Conservation (phyloP, 2,329 filamentous ascomycete species). For the Trichoderma atrobrunneum region DNA sequence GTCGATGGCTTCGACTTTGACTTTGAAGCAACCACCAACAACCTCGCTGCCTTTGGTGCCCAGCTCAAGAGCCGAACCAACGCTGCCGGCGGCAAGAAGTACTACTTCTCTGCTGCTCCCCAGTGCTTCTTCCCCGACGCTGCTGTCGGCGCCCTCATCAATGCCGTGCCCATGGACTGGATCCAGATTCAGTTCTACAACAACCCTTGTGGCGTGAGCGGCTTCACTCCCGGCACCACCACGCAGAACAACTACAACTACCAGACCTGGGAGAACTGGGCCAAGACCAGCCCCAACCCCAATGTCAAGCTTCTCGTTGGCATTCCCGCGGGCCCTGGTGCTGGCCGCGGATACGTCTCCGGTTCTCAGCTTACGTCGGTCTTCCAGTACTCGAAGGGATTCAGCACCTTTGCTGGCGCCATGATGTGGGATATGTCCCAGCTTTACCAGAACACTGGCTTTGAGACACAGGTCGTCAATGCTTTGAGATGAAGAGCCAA, state of each 20-base stretch:
- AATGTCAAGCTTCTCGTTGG: constrained; percentile 62
- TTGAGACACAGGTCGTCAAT: constrained; percentile 45
- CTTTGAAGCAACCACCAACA: constrained; percentile 59
- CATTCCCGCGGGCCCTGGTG: constrained; percentile 53
- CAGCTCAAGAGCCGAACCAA: constrained; percentile 57
- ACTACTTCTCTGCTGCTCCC: constrained; percentile 62
- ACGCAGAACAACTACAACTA: constrained; percentile 60
- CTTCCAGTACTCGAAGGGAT: constrained; percentile 53
- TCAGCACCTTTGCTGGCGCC: constrained; percentile 61
- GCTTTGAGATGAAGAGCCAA: constrained; percentile 29
- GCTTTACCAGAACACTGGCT: constrained; percentile 56
- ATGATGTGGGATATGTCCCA: constrained; percentile 70
- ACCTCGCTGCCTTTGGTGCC: constrained; percentile 60
- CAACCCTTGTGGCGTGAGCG: constrained; percentile 61
- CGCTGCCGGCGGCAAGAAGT: constrained; percentile 52
- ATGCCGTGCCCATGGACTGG: constrained; percentile 56
- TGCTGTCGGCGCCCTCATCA: constrained; percentile 56
- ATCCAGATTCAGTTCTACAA: constrained; percentile 67
- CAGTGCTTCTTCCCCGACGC: constrained; percentile 66
- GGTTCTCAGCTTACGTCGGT: constrained; percentile 47
- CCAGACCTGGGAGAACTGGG: constrained; percentile 64
- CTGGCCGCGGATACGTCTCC: constrained; percentile 53
- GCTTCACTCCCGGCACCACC: constrained; percentile 44
- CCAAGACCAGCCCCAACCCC: constrained; percentile 55
- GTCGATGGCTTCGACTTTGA: constrained; percentile 78